Conservation (phyloP, 2,329 filamentous ascomycete species). For the Seiridium unicorne region DNA sequence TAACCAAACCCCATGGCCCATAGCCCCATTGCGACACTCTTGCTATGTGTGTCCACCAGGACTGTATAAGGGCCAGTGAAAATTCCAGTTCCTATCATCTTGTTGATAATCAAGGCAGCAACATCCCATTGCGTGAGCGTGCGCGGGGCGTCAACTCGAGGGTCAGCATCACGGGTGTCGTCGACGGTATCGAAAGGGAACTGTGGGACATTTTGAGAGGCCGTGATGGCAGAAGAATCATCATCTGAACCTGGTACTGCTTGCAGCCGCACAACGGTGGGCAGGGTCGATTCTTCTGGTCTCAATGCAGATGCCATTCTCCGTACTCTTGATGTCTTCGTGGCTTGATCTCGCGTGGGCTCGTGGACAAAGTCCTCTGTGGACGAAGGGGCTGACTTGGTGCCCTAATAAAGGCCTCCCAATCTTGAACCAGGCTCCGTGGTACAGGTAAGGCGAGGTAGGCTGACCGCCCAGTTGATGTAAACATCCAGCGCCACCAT, state of each 20-base stretch:
- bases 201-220: neutral
- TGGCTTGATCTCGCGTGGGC: neutral
- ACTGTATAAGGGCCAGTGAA: neutral
- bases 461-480: neutral
- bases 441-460: neutral
- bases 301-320: neutral
- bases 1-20: neutral
- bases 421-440: neutral
- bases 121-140: neutral
- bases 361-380: neutral
- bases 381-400: neutral
- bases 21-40: neutral
- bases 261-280: neutral
- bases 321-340: neutral
- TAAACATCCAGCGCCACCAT: neutral
- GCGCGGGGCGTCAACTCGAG: neutral
- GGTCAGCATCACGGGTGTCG: neutral
- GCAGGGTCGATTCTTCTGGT: neutral
- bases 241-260: neutral
- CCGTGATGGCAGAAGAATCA: neutral
- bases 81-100: neutral
- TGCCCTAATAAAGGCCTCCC: neutral
- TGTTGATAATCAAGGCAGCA: neutral
- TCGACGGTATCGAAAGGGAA: neutral
- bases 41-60: neutral